Evolutionary conservation across 805 yeast species (phyloP).

Genomic region (Sugiyamaella boreocaroliniensis): DNA sequence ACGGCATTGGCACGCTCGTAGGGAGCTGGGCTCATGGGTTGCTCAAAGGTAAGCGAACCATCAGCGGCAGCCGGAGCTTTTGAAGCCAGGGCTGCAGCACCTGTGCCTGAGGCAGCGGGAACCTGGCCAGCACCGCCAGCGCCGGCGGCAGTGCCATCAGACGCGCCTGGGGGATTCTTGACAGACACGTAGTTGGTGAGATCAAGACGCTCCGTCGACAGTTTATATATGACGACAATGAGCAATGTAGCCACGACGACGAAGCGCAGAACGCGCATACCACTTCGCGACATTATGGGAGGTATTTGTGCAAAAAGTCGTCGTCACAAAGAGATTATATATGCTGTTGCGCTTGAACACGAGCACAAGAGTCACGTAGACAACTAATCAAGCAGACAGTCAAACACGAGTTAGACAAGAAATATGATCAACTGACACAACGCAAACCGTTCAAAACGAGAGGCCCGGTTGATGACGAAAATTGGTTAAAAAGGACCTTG

Average conservation of each 20-base stretch:
- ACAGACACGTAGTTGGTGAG: slow-evolving; percentile 19
- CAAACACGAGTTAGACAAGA: no score
- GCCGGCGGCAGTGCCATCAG: slow-evolving; percentile 19
- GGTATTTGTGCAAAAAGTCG: no score
- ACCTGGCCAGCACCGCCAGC: background rate
- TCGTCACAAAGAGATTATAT: no score
- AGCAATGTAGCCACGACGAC: slow-evolving; percentile 30
- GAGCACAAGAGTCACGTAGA: no score
- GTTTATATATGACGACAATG: slow-evolving; percentile 29
- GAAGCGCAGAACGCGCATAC: slow-evolving; percentile 31
- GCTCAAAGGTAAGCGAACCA: background rate
- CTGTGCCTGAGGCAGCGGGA: slow-evolving; percentile 1
- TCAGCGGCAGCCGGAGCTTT: slow-evolving; percentile 3
- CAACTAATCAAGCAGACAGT: no score
- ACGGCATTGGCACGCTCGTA: slow-evolving; percentile 36
- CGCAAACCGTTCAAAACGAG: no score
- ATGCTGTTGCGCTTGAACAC: no score
- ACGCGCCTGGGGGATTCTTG: slow-evolving; percentile 5
- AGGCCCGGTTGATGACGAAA: no score
- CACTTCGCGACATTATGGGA: slow-evolving; percentile 29
- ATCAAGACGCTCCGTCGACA: slow-evolving; percentile 24
- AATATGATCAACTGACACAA: no score
- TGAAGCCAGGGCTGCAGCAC: no score
- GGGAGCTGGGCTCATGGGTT: slow-evolving; percentile 7
- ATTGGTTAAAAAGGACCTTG: no score